These are phyloP conservation scores for Plasmodium yoelii DNA, from an alignment of 169 alveolate genomes.

Conservation along the genomic window DNA sequence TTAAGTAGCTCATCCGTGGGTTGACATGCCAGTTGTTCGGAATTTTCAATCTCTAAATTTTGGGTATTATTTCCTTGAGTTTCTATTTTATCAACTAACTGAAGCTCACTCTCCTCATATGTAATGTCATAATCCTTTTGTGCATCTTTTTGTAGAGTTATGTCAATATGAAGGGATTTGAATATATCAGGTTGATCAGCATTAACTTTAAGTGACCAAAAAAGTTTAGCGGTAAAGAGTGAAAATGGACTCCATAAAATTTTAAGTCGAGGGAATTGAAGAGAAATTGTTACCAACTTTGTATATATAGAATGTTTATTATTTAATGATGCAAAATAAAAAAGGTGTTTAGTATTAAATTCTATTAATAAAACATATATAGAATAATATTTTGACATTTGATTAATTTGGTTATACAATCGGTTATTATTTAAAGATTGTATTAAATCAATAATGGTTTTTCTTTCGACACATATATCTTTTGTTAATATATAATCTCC, in stretches of 20 bases:
- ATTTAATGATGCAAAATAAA: constrained; percentile 67
- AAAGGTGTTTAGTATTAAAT: constrained; percentile 66
- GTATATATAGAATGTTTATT: constrained; percentile 74
- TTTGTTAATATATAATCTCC: constrained; percentile 89
- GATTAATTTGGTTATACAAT: constrained; percentile 85
- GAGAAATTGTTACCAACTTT: constrained; percentile 64
- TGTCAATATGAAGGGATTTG: constrained; percentile 73
- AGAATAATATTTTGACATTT: constrained; percentile 79
- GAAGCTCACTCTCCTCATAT: background rate
- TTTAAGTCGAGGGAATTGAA: constrained; percentile 78
- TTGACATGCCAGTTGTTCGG: background rate
- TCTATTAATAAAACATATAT: constrained; percentile 78
- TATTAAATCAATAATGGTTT: constrained; percentile 84
- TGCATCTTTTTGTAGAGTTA: constrained; percentile 30
- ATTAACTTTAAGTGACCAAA: constrained; percentile 70
- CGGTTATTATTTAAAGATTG: constrained; percentile 85
- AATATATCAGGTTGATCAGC: constrained; percentile 74
- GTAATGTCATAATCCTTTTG: background rate
- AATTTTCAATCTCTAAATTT: background rate
- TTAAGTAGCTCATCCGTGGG: no score
- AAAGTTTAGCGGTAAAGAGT: constrained; percentile 79
- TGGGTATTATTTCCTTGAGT: background rate
- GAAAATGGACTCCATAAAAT: constrained; percentile 82
- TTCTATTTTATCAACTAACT: background rate
- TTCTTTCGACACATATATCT: constrained; percentile 90